phyloP scores from a whole-genome alignment of 1,284 basidiomycete genomes.

The Cryptococcus neoformans region DNA sequence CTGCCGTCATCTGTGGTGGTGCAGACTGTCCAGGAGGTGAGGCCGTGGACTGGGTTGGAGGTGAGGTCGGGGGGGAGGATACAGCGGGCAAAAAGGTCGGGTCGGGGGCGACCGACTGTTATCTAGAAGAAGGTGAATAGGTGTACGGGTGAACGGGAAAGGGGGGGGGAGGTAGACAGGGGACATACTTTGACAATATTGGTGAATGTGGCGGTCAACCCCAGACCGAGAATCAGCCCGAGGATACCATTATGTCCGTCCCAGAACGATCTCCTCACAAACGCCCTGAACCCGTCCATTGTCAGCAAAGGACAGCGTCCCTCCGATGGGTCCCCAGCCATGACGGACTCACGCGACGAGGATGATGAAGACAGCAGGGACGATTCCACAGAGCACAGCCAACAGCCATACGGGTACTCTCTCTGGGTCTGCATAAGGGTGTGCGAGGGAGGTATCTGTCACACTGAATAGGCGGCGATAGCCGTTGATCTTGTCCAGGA shows the following conservation, averaged over 20 bases:
- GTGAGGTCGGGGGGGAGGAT: slow-evolving; percentile 63
- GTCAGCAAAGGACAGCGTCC: background rate
- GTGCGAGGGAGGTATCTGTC: slow-evolving; percentile 63
- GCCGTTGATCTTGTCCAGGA: slow-evolving; percentile 70
- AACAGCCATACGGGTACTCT: slow-evolving; percentile 67
- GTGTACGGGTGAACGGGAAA: background rate
- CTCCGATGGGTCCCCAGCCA: background rate
- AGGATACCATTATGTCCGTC: slow-evolving; percentile 79
- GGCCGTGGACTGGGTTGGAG: slow-evolving; percentile 64
- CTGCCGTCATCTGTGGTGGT: slow-evolving; percentile 61
- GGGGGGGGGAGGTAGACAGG: too few relatives aligned
- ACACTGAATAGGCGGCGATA: slow-evolving; percentile 80
- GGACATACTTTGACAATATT: slow-evolving; percentile 67
- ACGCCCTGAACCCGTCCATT: slow-evolving; percentile 31
- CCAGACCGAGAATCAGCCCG: slow-evolving; percentile 52
- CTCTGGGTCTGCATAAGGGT: slow-evolving; percentile 75
- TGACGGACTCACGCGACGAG: slow-evolving; percentile 55
- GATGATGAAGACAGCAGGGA: slow-evolving; percentile 68
- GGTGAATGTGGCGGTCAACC: slow-evolving; percentile 61
- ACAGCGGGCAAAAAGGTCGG: slow-evolving; percentile 80
- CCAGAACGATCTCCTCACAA: slow-evolving; percentile 76
- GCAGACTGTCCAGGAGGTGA: slow-evolving; percentile 74
- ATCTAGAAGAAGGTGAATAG: slow-evolving; percentile 25
- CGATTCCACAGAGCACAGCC: slow-evolving; percentile 57
- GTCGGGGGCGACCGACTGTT: slow-evolving; percentile 82